Conservation (phyloP, 352 stramenopile species). For the Pythium pyrilobum region DNA sequence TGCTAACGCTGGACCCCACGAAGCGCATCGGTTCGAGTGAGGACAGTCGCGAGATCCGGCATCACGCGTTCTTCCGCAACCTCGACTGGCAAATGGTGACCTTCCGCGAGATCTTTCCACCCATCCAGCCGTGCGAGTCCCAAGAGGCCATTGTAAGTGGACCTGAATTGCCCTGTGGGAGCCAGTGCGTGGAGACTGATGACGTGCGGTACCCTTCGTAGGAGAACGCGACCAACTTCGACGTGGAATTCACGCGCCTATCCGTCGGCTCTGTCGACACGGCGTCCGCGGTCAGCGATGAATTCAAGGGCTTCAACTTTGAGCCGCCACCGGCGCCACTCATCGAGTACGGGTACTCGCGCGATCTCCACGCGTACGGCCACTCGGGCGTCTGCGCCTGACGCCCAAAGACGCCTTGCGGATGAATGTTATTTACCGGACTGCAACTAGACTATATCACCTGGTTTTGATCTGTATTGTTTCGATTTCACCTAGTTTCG, state of each 20-base stretch:
- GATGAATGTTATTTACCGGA: conserved; percentile 3
- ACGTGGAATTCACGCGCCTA: conserved; percentile 75
- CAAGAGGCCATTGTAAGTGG: conserved; percentile 38
- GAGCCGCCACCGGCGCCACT: conserved; percentile 34
- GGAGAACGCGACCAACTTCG: conserved; percentile 79
- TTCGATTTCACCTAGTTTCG: not conserved
- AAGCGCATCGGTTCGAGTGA: conserved; percentile 43
- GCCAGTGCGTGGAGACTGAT: not conserved
- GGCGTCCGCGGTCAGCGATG: conserved; percentile 24
- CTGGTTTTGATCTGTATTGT: not conserved
- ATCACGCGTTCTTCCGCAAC: conserved; percentile 55
- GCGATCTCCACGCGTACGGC: conserved; percentile 25
- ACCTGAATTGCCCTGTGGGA: not conserved
- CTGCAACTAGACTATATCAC: too few relatives aligned
- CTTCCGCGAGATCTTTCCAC: conserved; percentile 52
- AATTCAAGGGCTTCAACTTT: conserved; percentile 90
- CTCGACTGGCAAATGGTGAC: conserved; percentile 67
- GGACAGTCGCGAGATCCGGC: conserved; percentile 50
- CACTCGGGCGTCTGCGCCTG: conserved; percentile 18
- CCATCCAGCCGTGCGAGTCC: conserved; percentile 56
- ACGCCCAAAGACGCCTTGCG: not conserved
- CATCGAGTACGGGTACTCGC: conserved; percentile 56
- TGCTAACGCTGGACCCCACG: conserved; percentile 43
- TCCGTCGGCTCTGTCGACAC: conserved; percentile 44
- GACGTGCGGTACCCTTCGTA: conserved; percentile 1